Conservation (phyloP, 345 rosid genomes). For the Brassica cretica region DNA sequence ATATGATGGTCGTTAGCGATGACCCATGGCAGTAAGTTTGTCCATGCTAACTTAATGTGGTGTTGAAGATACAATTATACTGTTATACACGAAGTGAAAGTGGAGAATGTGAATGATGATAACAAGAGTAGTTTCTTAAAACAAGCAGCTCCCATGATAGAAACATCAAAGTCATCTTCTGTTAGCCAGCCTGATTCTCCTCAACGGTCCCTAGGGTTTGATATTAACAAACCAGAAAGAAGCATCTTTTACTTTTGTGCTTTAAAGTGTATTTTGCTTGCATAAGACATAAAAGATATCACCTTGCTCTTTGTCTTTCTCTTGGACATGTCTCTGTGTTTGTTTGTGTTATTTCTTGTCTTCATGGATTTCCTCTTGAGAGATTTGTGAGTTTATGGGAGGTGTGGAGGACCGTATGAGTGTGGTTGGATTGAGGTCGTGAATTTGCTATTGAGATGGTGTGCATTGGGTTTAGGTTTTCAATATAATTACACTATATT, state of each 20-base stretch:
- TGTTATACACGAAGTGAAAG: constrained; percentile 60
- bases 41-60: constrained; percentile 39
- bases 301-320: neutral
- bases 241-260: neutral
- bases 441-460: too few species aligned
- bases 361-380: neutral
- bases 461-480: too few species aligned
- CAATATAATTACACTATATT: too few species aligned
- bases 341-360: neutral
- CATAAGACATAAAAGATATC: neutral
- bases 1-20: constrained; percentile 87
- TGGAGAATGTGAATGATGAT: constrained; percentile 83
- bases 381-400: too few species aligned
- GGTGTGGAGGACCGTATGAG: too few species aligned
- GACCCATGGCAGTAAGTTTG: constrained; percentile 90
- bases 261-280: neutral
- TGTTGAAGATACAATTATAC: constrained; percentile 74
- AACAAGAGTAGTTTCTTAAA: constrained; percentile 91
- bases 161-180: constrained; percentile 78
- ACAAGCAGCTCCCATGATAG: constrained; percentile 62
- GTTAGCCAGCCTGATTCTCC: constrained; percentile 71
- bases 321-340: neutral
- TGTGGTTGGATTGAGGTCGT: too few species aligned
- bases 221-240: neutral
- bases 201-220: neutral